Evolutionary conservation across 1,284 basidiomycete genomes (phyloP).

Genomic region (Megacollybia platyphylla): DNA sequence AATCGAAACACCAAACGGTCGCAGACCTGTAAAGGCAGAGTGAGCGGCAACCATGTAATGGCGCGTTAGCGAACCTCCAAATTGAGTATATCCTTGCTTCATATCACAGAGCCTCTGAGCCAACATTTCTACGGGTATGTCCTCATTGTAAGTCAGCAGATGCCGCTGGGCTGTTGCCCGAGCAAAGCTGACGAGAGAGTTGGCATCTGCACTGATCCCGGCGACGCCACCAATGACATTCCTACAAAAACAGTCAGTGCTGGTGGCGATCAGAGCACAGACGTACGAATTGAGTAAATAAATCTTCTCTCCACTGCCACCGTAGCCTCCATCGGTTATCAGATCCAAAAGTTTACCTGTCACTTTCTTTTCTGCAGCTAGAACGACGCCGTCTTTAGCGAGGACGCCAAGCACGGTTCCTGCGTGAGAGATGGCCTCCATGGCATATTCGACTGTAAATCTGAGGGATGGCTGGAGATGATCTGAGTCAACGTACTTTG

Average conservation of each 20-base stretch:
- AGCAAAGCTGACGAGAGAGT: slow-evolving; percentile 93
- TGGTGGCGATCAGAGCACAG: background rate
- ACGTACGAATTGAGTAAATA: slow-evolving; percentile 83
- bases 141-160: slow-evolving; percentile 86
- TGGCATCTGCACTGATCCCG: slow-evolving; percentile 93
- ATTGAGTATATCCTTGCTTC: slow-evolving; percentile 99
- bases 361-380: slow-evolving; percentile 99
- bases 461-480: background rate
- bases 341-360: slow-evolving; percentile 95
- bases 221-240: slow-evolving; percentile 95
- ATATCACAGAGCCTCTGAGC: slow-evolving; percentile 91
- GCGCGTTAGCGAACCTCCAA: slow-evolving; percentile 60
- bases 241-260: slow-evolving; percentile 25
- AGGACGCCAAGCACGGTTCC: slow-evolving; percentile 91
- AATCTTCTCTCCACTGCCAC: slow-evolving; percentile 95
- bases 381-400: slow-evolving; percentile 91
- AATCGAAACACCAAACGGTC: slow-evolving; percentile 94
- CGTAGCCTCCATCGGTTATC: slow-evolving; percentile 77
- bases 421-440: slow-evolving; percentile 97
- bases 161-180: slow-evolving; percentile 86
- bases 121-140: slow-evolving; percentile 94
- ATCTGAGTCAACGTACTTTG: slow-evolving; percentile 51
- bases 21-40: slow-evolving; percentile 50
- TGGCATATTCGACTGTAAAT: slow-evolving; percentile 87
- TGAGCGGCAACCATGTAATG: slow-evolving; percentile 2